These are phyloP conservation scores for Saccharomyces hybrid DNA, from an alignment of 1,139 yeast species.

Conservation along the genomic window DNA sequence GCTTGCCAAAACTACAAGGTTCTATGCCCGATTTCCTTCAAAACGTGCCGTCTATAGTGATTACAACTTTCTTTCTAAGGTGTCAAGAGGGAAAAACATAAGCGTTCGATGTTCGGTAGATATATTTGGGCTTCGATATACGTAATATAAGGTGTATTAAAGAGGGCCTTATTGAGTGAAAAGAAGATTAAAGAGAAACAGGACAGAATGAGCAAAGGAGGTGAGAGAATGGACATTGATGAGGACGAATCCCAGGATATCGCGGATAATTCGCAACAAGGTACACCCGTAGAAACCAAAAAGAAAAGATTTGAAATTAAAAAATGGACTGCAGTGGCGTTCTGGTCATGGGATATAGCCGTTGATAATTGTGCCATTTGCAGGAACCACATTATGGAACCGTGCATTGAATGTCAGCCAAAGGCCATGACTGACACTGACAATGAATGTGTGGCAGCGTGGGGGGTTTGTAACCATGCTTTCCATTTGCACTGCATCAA, in stretches of 20 bases:
- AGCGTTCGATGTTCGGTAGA: background rate
- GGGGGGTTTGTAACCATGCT: conserved; percentile 82
- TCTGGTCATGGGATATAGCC: conserved; percentile 98
- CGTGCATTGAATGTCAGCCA: conserved; percentile 95
- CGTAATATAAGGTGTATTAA: background rate
- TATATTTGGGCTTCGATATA: background rate
- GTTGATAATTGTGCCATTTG: conserved; percentile 98
- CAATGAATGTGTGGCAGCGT: conserved; percentile 88
- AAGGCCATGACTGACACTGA: conserved; percentile 60
- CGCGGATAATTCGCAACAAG: background rate
- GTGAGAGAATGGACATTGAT: conserved; percentile 22
- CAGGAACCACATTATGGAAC: conserved; percentile 97
- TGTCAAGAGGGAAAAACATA: background rate
- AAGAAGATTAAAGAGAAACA: background rate
- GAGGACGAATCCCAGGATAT: conserved; percentile 7
- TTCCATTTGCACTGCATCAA: conserved; percentile 75
- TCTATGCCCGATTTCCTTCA: background rate
- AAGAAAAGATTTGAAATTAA: conserved; percentile 58
- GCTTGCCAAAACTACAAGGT: background rate
- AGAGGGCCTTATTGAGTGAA: background rate
- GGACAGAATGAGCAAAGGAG: conserved; percentile 6
- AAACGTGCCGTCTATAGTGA: background rate
- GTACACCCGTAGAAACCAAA: background rate
- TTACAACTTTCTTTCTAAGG: background rate
- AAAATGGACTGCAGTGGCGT: conserved; percentile 98